These are phyloP conservation scores for Camillea tinctor DNA, from an alignment of 2,329 filamentous ascomycete species.

Conservation along the genomic window DNA sequence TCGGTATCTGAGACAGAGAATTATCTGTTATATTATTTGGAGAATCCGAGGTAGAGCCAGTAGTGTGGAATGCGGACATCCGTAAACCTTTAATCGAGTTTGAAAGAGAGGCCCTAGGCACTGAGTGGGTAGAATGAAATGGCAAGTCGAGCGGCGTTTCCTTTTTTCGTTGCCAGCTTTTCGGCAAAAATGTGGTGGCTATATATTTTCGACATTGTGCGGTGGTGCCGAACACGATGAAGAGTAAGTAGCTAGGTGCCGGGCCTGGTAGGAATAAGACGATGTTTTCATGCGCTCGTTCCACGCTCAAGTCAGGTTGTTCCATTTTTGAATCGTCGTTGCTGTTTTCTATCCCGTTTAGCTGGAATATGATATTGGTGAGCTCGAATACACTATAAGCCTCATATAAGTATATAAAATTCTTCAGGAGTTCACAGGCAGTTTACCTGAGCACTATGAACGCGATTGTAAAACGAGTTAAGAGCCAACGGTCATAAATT, in stretches of 20 bases:
- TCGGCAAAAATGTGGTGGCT: not conserved
- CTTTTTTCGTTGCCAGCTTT: not conserved
- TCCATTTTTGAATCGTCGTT: not conserved
- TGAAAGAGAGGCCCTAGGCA: not conserved
- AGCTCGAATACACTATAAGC: not conserved
- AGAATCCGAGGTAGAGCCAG: not conserved
- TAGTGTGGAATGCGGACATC: not conserved
- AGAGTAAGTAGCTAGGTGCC: not conserved
- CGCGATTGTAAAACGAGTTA: conserved; percentile 44
- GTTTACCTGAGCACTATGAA: conserved; percentile 40
- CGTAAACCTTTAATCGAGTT: not conserved
- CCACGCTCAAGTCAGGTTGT: not conserved
- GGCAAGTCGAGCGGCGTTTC: not conserved
- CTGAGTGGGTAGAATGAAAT: not conserved
- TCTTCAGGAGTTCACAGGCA: not conserved
- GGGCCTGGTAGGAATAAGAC: not conserved
- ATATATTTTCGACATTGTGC: not conserved
- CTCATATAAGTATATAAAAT: not conserved
- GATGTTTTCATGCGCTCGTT: not conserved
- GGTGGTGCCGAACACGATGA: not conserved
- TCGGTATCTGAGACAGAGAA: not conserved
- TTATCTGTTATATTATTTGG: not conserved
- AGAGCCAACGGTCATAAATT: conserved; percentile 46
- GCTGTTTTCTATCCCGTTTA: not conserved
- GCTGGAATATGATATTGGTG: not conserved